Evolutionary conservation across 2,329 filamentous ascomycete genomes (phyloP).

Genomic region (Diplocarpon mali): DNA sequence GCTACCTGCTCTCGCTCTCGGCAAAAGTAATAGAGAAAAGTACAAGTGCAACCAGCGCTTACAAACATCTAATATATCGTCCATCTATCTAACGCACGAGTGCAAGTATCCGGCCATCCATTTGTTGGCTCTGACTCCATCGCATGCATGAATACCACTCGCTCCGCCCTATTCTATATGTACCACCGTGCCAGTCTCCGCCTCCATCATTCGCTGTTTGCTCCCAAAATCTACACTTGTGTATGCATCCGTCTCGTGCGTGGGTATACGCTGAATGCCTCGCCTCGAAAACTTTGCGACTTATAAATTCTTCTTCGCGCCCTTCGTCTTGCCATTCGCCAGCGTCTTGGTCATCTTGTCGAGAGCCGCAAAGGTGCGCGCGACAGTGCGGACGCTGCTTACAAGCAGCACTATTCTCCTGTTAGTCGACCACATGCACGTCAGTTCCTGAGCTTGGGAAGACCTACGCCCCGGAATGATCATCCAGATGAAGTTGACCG

Average conservation of each 20-base stretch:
- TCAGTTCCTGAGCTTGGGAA: background rate
- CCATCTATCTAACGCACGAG: no score
- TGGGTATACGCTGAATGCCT: conserved; percentile 1
- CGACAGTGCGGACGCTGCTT: conserved; percentile 28
- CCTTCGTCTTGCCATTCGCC: conserved; percentile 2
- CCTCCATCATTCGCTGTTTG: background rate
- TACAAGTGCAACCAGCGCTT: no score
- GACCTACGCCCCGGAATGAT: conserved; percentile 43
- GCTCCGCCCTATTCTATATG: no score
- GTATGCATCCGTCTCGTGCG: background rate
- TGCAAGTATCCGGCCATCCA: no score
- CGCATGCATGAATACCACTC: no score
- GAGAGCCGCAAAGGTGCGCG: conserved; percentile 28
- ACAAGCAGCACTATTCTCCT: conserved; percentile 2
- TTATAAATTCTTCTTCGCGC: conserved; percentile 2
- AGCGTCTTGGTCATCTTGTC: conserved; percentile 17
- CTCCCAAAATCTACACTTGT: no score
- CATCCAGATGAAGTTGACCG: conserved; percentile 51
- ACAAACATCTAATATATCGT: no score
- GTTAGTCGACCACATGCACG: background rate
- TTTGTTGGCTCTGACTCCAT: no score
- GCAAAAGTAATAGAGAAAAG: no score
- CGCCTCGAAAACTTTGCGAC: background rate
- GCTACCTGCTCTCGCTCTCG: no score
- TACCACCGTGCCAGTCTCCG: background rate